phyloP scores from a whole-genome alignment of 2,329 filamentous ascomycete species.

The Paraconiothyrium brasiliense region DNA sequence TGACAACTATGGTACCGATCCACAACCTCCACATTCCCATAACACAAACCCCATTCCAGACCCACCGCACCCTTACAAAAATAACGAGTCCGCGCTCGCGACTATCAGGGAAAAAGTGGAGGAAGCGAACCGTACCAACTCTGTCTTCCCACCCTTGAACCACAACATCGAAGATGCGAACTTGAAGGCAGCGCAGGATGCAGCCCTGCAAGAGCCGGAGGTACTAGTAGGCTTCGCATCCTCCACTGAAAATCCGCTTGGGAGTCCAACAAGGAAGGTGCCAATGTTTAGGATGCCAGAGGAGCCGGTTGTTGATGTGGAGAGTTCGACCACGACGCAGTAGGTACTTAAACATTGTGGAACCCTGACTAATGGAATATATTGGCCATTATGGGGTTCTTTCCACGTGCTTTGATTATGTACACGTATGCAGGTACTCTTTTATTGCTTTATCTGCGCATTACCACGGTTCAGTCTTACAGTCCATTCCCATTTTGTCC shows the following conservation, averaged over 20 bases:
- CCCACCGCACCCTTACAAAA: slow-evolving; percentile 27
- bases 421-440: background rate
- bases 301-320: slow-evolving; percentile 53
- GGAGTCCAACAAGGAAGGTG: slow-evolving; percentile 43
- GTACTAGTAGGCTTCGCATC: slow-evolving; percentile 25
- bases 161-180: slow-evolving; percentile 17
- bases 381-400: background rate
- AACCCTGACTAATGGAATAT: background rate
- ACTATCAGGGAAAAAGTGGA: slow-evolving; percentile 36
- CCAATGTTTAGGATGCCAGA: slow-evolving; percentile 56
- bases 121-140: slow-evolving; percentile 23
- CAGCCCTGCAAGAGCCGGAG: background rate
- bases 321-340: slow-evolving; percentile 36
- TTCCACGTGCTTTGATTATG: background rate
- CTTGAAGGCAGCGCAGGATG: background rate
- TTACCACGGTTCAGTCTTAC: background rate
- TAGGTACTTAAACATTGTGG: slow-evolving; percentile 13
- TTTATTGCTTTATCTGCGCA: background rate
- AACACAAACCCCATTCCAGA: slow-evolving; percentile 2
- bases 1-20: slow-evolving; percentile 1
- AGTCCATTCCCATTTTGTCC: background rate
- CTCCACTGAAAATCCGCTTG: slow-evolving; percentile 27
- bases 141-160: slow-evolving; percentile 20
- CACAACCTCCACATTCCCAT: slow-evolving; percentile 3
- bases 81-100: slow-evolving; percentile 35